Percentiles rank a stretch among this genome's conserved stretches.
Conservation (phyloP, 1,284 basidiomycete genomes). For the Malassezia sp. region DNA sequence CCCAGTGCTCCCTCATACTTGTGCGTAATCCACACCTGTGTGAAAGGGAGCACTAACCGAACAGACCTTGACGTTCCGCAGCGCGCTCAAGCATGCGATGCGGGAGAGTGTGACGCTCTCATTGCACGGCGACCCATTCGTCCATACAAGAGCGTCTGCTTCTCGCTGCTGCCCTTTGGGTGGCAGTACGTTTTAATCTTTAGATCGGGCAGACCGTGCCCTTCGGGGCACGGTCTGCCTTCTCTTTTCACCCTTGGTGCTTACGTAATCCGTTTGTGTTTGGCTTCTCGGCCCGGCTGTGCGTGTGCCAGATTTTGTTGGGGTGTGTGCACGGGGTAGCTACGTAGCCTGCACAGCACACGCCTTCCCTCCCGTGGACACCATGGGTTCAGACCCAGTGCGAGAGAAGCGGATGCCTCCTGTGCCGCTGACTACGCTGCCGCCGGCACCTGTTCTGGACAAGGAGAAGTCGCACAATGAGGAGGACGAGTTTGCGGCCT, state of each 20-base stretch:
- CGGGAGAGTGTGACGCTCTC: constrained; percentile 16
- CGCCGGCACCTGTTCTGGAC: not conserved
- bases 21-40: not conserved
- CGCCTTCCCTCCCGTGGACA: too few species aligned
- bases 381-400: constrained; percentile 1
- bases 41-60: not conserved
- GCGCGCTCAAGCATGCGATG: constrained; percentile 19
- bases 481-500: constrained; percentile 21
- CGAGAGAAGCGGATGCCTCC: not conserved
- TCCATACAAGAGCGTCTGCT: constrained; percentile 15
- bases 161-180: constrained; percentile 18
- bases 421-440: not conserved
- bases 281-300: too few species aligned
- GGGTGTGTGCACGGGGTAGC: too few species aligned
- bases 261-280: constrained; percentile 20
- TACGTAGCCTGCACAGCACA: too few species aligned
- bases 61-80: constrained; percentile 20
- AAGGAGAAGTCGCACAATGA: constrained; percentile 6
- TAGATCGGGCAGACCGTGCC: constrained; percentile 16
- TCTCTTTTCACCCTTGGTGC: not conserved
- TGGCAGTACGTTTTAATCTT: constrained; percentile 21
- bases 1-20: constrained; percentile 9
- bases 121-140: constrained; percentile 22
- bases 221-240: constrained; percentile 17
- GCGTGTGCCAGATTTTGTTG: too few species aligned